Base-by-base conservation (phyloP, 78 protist species). In the Dictyostelium purpureum region DNA sequence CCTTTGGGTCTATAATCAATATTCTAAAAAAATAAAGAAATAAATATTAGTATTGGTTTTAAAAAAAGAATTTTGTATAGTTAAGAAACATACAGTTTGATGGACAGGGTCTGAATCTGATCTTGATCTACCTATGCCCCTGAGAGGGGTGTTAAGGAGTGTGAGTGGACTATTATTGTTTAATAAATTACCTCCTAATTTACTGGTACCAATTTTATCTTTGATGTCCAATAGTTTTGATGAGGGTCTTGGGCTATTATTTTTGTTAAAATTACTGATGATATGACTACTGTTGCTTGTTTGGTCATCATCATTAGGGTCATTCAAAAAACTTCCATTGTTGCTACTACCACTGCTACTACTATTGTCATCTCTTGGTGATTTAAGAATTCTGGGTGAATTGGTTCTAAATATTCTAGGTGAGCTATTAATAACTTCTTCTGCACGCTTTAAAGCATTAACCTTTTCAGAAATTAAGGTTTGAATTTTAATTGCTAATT, bases 91-190 rank as follows among this genome's bases (percentile, higher is more conserved):
- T 69, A 24, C 77, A 12, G 61, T 61, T 6, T 9, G n/a, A 24
- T 73, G 82, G n/a, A 45, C 43, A 24, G 92, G 92, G 61, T 85
- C 92, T 10, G 92, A 85, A 61, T 85, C 92, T 10, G 92, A 85
- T 73, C 92, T 45, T 63, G 43, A 63, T 63, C 71, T 63, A 45
- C 92, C 92, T n/a, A n/a, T n/a, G 42, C 59, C 35, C n/a, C n/a
- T n/a, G n/a, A 38, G 12, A 18, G 54, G 21, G 5, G 18, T 40
- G 40, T 31, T 40, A 1, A 51, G 26, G 16, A 43, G 26, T 71
- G 26, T 47, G n/a, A n/a, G n/a, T n/a, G n/a, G n/a, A n/a, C n/a
- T n/a, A n/a, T n/a, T n/a, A n/a, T n/a, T n/a, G n/a, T n/a, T n/a
- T n/a, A n/a, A n/a, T n/a, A n/a, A n/a, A n/a, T n/a, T n/a, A n/a